Evolutionary conservation across 169 alveolate species (phyloP), one percentile per base, ranked within the genome.

Genomic region (Eimeria maxima): DNA sequence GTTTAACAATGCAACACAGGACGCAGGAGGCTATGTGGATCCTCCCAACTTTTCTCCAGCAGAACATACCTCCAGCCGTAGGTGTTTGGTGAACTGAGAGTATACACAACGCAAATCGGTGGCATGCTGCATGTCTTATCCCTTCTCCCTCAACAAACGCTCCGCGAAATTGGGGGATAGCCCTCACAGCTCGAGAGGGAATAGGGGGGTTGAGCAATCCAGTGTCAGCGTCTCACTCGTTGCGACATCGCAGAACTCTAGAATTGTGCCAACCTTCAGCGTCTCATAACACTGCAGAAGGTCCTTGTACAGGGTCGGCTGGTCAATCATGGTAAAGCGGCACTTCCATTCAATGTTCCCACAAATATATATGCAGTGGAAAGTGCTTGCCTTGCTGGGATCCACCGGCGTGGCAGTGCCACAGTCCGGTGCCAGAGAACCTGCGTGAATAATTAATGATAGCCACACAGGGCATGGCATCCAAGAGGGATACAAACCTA

Each of bases 251-350:
- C 93, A 84, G 45, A 18, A 55, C 57, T 84, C 78, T 60, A 84
- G 80, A 13, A 60, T 22, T 63, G 80, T 84, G 53, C 67, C 93
- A 38, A 53, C 45, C 93, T 57, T 53, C 60, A 84, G 80, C 80
- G 33, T 2, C 20, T 44, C 50, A 53, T 29, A 84, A 60, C 93
- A 84, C 60, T 84, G 71, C 63, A 57, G 33, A 47, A 84, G 38
- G 38, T 84, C 93, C 93, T 84, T 84, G 60, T 84, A 84, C 93
- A 84, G 33, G 8, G 93, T 84, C 42, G 93, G 93, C 45, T 84
- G 57, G 57, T 84, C 80, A 33, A 33, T n/a, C 93, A 84, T 84
- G 10, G 14, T 29, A n/a, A n/a, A 14, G 33, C 93, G 78, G 60
- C 93, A 84, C 78, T 38, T 20, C 93, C 93, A 84, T 47, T 84